Percentiles rank a stretch among this genome's conserved stretches.
Conservation (phyloP, 2,329 filamentous ascomycete genomes). For the Diaporthe sp. region DNA sequence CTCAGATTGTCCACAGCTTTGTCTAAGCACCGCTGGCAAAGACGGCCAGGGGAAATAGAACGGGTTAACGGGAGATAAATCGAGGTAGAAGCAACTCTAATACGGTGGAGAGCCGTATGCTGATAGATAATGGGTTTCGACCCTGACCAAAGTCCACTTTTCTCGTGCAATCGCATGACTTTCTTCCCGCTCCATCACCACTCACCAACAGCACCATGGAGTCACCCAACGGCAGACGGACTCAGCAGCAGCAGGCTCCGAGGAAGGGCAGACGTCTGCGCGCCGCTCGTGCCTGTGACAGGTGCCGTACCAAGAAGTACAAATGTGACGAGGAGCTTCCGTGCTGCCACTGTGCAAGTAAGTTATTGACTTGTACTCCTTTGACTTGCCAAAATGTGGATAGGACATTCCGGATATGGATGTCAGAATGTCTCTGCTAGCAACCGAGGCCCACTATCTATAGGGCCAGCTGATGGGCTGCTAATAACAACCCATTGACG, state of each 20-base stretch:
- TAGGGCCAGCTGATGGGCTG: background rate
- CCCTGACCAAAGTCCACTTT: background rate
- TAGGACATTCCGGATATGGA: no score
- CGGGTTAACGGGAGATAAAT: background rate
- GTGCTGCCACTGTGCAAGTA: conserved; percentile 9
- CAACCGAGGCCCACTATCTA: background rate
- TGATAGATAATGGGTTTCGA: background rate
- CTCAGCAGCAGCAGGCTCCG: background rate
- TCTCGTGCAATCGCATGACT: background rate
- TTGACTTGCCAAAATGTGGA: no score
- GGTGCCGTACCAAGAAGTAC: background rate
- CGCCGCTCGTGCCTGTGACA: conserved; percentile 3
- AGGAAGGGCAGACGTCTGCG: background rate
- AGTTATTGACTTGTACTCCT: background rate
- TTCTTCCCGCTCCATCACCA: background rate
- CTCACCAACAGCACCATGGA: background rate
- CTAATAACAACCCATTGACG: background rate
- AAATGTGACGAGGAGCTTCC: conserved; percentile 11
- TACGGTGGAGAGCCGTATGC: background rate
- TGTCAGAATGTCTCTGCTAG: background rate
- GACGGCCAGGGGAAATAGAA: background rate
- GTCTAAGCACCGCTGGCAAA: background rate
- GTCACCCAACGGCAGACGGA: background rate
- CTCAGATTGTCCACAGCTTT: background rate
- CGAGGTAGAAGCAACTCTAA: background rate